Evolutionary conservation across 1,139 yeast genomes (phyloP), one percentile per base, ranked within the genome.

Genomic region (Suhomyces coccinellae): DNA sequence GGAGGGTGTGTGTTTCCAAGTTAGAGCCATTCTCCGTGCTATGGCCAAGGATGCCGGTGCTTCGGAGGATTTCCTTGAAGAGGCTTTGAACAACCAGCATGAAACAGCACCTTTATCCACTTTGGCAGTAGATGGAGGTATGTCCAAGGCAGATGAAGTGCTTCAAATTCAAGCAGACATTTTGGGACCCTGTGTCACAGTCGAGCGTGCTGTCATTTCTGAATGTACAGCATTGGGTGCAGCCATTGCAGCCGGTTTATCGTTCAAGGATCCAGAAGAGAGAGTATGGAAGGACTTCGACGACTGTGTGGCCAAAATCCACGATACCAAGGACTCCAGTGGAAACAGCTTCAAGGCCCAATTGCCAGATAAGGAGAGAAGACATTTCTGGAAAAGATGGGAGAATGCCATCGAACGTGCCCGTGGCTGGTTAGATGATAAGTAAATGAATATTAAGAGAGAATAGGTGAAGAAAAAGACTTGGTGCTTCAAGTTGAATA

Each of bases 161-260:
- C 86, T 91, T 85, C 96, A 88, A 70, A 89, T 91, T 53, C 98
- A 91, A 69, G 87, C 97, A 10, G 95, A 91, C 65, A 83, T 91
- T 51, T 75, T 90, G 56, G 91, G 91, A 1, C 89, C 89, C 2
- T 89, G 96, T 63, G 89, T 90, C 32, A 80, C 83, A 29, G 95
- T 91, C 41, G 79, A 80, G 59, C 76, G 97, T 57, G 93, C 97
- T 1, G 78, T 81, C 27, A 87, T 86, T 64, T 73, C 89, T 30
- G 98, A 91, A 67, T 90, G 97, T 63, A 91, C 98, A 5, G 97
- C 98, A 1, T 76, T 91, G 52, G 98, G 98, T 24, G 96, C 97
- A 11, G 97, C 97, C 11, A 87, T 91, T 57, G 97, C 97, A 16
- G 96, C 98, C 2, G 97, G 97, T 11, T 71, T 90, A 57, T 84